Evolutionary conservation across 169 alveolate species (phyloP), one percentile per base, ranked within the genome.

Genomic region (Plasmodium sp.): DNA sequence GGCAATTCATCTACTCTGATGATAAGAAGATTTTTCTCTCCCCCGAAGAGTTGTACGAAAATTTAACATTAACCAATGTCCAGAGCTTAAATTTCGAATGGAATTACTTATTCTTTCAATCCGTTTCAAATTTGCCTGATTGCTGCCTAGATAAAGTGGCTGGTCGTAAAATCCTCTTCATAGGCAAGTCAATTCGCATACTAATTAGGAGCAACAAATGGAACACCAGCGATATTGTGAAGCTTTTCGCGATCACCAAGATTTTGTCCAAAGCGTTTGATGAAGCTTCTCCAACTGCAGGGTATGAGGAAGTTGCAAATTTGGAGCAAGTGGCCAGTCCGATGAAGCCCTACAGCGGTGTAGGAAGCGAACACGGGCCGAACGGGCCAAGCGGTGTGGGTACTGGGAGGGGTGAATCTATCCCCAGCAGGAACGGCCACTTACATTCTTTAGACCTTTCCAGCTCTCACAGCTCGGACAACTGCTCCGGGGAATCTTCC

Each of bases 161-260:
- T 27, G 92, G 94, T 48, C 31, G 93, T 31, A 91, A 94, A 94
- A 95, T 96, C 14, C 91, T 96, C 18, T 95, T 96, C 75, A 75
- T 95, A 67, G 97, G 97, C 12, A 96, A 96, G 91, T 95, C 96
- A 16, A 92, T 92, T 48, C 92, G 97, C 9, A 93, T 96, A 94
- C 92, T 96, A 81, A 92, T 92, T 82, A 71, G 95, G 74, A 92
- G 95, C 56, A 92, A 92, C 82, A 81, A 74, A 72, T 92, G 95
- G 95, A 92, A 56, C 45, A 92, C 95, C 14, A 71, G 67, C 54
- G 95, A 92, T 82, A 72, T 92, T n/a, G 56, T 79, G 34, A 92
- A 83, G 56, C 33, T 92, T 67, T 92, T 92, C 83, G 18, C 95
- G n/a, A 92, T 92, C 54, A 92, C 81, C 33, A 81, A 92, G 48